Percentiles rank a stretch among this genome's conserved stretches.
These are phyloP conservation scores for Purpureocillium takamizusanense DNA, from an alignment of 2,329 filamentous ascomycete genomes.

Conservation along the genomic window DNA sequence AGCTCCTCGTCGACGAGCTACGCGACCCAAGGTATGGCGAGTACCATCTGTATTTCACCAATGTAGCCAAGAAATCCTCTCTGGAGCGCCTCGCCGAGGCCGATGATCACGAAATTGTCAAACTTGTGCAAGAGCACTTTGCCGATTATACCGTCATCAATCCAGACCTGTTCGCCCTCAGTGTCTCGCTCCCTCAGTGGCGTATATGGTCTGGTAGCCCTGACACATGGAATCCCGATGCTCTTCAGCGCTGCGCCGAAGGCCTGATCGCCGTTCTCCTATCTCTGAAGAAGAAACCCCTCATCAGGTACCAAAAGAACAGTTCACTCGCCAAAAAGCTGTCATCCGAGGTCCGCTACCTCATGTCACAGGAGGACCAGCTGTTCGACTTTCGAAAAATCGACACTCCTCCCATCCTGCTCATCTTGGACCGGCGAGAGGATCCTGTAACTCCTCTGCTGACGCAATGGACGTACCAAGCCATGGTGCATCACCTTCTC, in stretches of 20 bases:
- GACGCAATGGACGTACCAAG: conserved; percentile 98
- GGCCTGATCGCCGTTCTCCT: conserved; percentile 77
- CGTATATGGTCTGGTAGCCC: conserved; percentile 73
- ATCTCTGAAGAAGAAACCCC: conserved; percentile 89
- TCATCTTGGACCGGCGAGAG: conserved; percentile 84
- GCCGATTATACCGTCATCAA: conserved; percentile 94
- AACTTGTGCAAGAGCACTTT: conserved; percentile 89
- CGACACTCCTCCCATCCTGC: conserved; percentile 86
- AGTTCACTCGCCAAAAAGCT: conserved; percentile 87
- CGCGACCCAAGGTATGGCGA: conserved; percentile 95
- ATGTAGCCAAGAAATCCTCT: conserved; percentile 93
- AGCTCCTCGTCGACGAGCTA: conserved; percentile 89
- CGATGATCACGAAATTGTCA: conserved; percentile 95
- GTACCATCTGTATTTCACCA: conserved; percentile 96
- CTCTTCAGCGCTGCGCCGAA: conserved; percentile 78
- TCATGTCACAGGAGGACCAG: conserved; percentile 91
- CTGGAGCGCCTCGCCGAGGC: conserved; percentile 90
- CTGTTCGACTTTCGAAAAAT: conserved; percentile 93
- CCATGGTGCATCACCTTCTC: conserved; percentile 97
- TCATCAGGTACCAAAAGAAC: conserved; percentile 89
- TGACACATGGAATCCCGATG: conserved; percentile 85
- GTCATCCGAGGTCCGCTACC: conserved; percentile 83
- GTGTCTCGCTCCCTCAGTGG: conserved; percentile 61
- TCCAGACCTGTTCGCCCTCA: conserved; percentile 80
- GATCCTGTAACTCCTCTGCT: conserved; percentile 91